Percentiles rank a stretch among this genome's conserved stretches.
These are phyloP conservation scores for Cladosporium oxysporum DNA, from an alignment of 2,329 filamentous ascomycete genomes.

Conservation along the genomic window DNA sequence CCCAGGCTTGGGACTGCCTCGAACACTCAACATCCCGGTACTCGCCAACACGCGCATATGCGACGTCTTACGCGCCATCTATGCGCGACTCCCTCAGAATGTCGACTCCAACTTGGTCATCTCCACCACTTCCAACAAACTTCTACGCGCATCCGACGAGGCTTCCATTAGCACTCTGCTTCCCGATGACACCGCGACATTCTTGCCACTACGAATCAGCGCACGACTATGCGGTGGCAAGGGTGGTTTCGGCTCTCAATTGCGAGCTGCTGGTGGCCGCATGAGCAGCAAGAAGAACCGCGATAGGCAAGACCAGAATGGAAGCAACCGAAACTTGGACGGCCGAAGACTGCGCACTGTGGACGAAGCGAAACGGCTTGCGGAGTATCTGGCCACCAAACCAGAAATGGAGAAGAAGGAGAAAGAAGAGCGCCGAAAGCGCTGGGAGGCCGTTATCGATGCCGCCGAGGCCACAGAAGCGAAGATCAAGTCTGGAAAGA, in stretches of 20 bases:
- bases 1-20: conserved; percentile 75
- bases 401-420: conserved; percentile 96
- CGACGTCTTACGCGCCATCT: conserved; percentile 65
- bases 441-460: conserved; percentile 88
- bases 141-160: conserved; percentile 59
- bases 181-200: conserved; percentile 51
- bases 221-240: conserved; percentile 87
- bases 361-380: conserved; percentile 90
- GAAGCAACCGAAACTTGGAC: conserved; percentile 89
- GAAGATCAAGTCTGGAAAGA: conserved; percentile 73
- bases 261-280: conserved; percentile 92
- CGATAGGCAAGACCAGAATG: conserved; percentile 72
- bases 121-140: conserved; percentile 77
- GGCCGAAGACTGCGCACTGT: conserved; percentile 87
- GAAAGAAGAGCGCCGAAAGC: conserved; percentile 77
- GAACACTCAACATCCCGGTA: conserved; percentile 79
- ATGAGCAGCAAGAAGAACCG: conserved; percentile 96
- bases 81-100: conserved; percentile 57
- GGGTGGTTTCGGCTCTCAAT: conserved; percentile 94
- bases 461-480: conserved; percentile 79
- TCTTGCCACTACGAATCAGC: conserved; percentile 80
- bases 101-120: conserved; percentile 67
- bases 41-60: conserved; percentile 64
- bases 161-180: conserved; percentile 64
- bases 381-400: conserved; percentile 92